Evolutionary conservation across 2,329 filamentous ascomycete genomes (phyloP).

Genomic region (Ceratocystis papillata): DNA sequence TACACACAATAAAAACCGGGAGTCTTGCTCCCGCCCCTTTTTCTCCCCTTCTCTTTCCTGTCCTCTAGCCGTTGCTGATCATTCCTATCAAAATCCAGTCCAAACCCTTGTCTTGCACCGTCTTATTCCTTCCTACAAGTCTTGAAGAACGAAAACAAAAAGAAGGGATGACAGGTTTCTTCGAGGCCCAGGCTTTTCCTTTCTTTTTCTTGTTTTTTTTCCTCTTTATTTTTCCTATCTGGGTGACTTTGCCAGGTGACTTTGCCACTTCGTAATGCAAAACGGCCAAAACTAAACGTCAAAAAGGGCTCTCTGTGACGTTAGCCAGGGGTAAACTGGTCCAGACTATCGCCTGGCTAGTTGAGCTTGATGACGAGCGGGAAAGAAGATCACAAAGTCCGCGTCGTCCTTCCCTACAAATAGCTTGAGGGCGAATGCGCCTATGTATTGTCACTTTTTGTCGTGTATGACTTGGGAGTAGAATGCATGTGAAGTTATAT

Average conservation of each 20-base stretch:
- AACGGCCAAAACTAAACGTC: background rate
- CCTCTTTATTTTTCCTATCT: too few relatives aligned
- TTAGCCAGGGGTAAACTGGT: background rate
- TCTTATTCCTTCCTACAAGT: background rate
- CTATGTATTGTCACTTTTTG: conserved; percentile 5
- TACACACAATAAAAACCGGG: background rate
- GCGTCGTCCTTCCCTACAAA: background rate
- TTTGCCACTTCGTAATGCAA: background rate
- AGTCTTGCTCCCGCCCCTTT: background rate
- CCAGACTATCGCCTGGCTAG: background rate
- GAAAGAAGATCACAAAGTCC: background rate
- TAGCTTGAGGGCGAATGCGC: too few relatives aligned
- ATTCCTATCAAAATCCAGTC: background rate
- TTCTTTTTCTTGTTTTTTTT: background rate
- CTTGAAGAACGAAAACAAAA: background rate
- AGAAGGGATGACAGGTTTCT: conserved; percentile 11
- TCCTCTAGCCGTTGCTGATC: background rate
- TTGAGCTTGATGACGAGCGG: background rate
- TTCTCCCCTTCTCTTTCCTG: background rate
- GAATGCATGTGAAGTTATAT: background rate
- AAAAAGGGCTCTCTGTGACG: background rate
- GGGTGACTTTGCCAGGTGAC: background rate
- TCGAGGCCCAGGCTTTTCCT: background rate
- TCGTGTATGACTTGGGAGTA: background rate
- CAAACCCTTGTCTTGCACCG: background rate